phyloP scores from a whole-genome alignment of 192 early-diverging fungal species.

The Podila clonocystis region DNA sequence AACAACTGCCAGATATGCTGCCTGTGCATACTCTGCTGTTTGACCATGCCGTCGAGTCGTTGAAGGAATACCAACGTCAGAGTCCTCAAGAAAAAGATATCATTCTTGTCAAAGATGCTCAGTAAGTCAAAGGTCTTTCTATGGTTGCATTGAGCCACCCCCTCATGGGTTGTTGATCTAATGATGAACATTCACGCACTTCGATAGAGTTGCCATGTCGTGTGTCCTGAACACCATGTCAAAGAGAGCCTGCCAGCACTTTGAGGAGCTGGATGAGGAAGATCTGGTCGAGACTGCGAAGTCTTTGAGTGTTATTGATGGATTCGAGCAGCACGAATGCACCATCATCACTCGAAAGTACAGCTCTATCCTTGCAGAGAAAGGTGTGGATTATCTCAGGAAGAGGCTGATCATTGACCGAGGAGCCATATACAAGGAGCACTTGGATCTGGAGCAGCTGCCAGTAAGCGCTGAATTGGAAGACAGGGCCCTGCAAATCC shows the following conservation, averaged over 20 bases:
- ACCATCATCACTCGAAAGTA: constrained; percentile 15
- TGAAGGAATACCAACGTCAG: constrained; percentile 21
- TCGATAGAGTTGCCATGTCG: constrained; percentile 29
- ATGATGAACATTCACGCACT: constrained; percentile 10
- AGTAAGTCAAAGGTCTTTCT: constrained; percentile 17
- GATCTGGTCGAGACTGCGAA: constrained; percentile 20
- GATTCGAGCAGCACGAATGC: constrained; percentile 24
- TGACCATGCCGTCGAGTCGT: constrained; percentile 16
- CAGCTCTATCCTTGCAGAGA: constrained; percentile 13
- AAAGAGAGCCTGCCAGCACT: constrained; percentile 23
- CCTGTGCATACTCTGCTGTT: constrained; percentile 35
- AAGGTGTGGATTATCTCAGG: constrained; percentile 7
- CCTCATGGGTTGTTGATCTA: constrained; percentile 12
- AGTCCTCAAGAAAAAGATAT: constrained; percentile 19
- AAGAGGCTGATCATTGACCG: constrained; percentile 17
- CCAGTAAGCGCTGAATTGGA: constrained; percentile 17
- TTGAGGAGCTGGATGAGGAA: constrained; percentile 15
- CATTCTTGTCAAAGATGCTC: constrained; percentile 17
- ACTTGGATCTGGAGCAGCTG: constrained; percentile 5
- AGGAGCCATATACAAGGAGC: neutral
- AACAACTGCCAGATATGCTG: constrained; percentile 13
- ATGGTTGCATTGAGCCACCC: constrained; percentile 9
- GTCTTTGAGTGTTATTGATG: constrained; percentile 17
- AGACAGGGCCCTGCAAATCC: constrained; percentile 10
- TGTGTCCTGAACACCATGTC: constrained; percentile 26